phyloP scores from a whole-genome alignment of 176 grass and related monocot species.

The Stipa capillata region DNA sequence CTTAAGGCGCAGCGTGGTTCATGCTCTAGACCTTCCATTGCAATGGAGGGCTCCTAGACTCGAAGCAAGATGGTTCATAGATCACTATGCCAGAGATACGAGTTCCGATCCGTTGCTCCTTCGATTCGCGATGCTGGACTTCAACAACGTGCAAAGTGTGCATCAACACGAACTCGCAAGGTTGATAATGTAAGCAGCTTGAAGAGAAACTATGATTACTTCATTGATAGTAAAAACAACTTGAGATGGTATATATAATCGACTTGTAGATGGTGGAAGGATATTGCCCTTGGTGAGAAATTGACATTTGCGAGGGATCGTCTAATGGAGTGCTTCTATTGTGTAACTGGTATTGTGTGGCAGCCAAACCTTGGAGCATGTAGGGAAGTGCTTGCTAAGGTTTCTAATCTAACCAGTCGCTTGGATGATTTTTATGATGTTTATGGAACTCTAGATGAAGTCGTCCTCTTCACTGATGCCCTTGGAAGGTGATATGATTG shows the following conservation, averaged over 20 bases:
- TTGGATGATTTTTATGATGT: slow-evolving; percentile 38
- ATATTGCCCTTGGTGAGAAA: background rate
- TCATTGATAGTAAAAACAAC: too few species aligned
- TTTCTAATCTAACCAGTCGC: background rate
- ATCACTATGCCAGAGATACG: background rate
- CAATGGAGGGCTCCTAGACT: slow-evolving; percentile 9
- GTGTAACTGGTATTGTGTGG: background rate
- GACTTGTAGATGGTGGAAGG: slow-evolving; percentile 18
- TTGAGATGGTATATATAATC: background rate
- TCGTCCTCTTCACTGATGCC: slow-evolving; percentile 10
- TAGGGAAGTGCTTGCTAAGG: slow-evolving; percentile 9
- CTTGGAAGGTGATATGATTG: slow-evolving; percentile 30
- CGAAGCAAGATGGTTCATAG: slow-evolving; percentile 16
- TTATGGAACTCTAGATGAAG: slow-evolving; percentile 28
- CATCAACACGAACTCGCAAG: slow-evolving; percentile 16
- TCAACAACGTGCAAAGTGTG: background rate
- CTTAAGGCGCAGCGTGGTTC: background rate
- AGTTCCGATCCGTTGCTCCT: background rate
- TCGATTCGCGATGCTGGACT: slow-evolving; percentile 19
- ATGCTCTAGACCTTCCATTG: slow-evolving; percentile 3
- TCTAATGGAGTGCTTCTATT: slow-evolving; percentile 22
- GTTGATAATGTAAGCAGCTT: background rate
- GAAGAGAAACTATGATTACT: background rate
- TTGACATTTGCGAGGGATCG: slow-evolving; percentile 16
- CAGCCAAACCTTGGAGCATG: background rate